Conservation (phyloP, 306 rosid genomes). For the Styphnolobium japonicum region DNA sequence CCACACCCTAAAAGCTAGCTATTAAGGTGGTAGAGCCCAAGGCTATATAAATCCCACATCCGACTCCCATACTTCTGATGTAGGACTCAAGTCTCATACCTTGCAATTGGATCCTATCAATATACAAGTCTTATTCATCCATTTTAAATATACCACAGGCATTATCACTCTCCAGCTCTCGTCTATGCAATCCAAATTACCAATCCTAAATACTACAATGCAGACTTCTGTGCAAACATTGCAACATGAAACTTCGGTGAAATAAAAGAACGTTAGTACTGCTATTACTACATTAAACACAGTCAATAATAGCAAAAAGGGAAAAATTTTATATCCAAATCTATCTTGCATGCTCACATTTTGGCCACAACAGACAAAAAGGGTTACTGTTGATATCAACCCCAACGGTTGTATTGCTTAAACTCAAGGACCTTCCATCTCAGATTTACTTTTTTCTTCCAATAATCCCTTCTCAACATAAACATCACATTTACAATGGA, state of each 20-base stretch:
- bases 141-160: conserved; percentile 7
- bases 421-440: conserved; percentile 1
- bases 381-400: background rate
- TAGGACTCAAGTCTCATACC: no score
- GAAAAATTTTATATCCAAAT: background rate
- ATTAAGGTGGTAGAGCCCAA: no score
- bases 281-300: background rate
- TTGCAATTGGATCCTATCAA: no score
- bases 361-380: background rate
- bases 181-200: background rate
- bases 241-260: background rate
- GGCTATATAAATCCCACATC: no score
- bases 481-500: background rate
- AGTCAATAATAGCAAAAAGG: background rate
- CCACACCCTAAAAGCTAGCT: no score
- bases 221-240: background rate
- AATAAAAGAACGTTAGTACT: background rate
- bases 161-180: background rate
- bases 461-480: background rate
- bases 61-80: no score
- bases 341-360: background rate
- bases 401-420: background rate
- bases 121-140: background rate
- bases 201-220: background rate
- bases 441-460: conserved; percentile 16